A percentile compares a stretch with the other conserved stretches of the same genome.
phyloP scores from a whole-genome alignment of 495 filamentous ascomycete genomes.

The Entonaema liquescens region DNA sequence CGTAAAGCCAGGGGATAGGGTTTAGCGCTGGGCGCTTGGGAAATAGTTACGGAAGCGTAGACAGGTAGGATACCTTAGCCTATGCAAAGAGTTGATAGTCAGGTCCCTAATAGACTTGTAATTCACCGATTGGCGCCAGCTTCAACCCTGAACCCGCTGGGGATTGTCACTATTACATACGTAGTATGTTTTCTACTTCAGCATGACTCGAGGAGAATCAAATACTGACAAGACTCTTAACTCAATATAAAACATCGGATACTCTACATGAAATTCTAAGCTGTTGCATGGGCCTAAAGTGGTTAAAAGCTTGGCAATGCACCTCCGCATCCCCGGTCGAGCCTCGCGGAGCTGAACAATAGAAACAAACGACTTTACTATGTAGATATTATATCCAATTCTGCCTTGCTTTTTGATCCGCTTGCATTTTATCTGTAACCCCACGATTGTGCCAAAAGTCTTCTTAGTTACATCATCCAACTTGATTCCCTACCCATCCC shows the following conservation, averaged over 20 bases:
- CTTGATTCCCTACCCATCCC: no score
- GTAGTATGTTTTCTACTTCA: background rate
- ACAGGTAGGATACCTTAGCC: conserved; percentile 28
- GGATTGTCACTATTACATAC: conserved; percentile 1
- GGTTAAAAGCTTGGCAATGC: conserved; percentile 11
- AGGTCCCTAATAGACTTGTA: conserved; percentile 28
- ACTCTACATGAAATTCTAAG: background rate
- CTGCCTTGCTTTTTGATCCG: background rate
- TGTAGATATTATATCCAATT: background rate
- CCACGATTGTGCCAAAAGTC: conserved; percentile 1
- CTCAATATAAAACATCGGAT: background rate
- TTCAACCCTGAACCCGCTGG: conserved; percentile 6
- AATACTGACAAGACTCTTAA: background rate
- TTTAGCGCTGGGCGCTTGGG: background rate
- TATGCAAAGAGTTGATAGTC: conserved; percentile 15
- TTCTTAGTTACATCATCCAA: background rate
- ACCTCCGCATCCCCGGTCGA: conserved; percentile 17
- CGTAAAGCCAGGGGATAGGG: background rate
- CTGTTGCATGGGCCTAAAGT: background rate
- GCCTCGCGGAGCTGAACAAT: conserved; percentile 31
- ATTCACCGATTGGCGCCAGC: conserved; percentile 29
- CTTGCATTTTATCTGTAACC: background rate
- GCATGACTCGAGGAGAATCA: conserved; percentile 16
- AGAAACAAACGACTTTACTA: conserved; percentile 3
- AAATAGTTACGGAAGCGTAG: background rate